A percentile compares a stretch with the other conserved stretches of the same genome.
Conservation (phyloP, 129 eudicot genomes). For the Centella asiatica region DNA sequence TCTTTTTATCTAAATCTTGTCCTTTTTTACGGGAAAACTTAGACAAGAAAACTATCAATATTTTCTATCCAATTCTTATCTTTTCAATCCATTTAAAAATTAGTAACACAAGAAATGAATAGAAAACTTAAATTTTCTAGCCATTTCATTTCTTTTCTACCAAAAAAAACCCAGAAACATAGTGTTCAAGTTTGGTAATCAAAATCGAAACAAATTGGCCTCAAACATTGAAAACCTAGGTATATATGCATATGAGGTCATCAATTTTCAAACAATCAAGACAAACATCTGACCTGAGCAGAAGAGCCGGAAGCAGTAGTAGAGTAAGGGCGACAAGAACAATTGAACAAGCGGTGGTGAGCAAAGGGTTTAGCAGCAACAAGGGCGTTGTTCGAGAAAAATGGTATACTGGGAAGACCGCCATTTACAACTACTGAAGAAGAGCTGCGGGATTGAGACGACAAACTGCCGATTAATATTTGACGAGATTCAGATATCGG, state of each 20-base stretch:
- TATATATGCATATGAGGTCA: not conserved
- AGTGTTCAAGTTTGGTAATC: too few relatives aligned
- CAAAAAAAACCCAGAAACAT: too few relatives aligned
- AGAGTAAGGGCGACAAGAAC: conserved; percentile 28
- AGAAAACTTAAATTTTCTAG: too few relatives aligned
- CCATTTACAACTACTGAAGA: not conserved
- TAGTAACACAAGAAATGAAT: too few relatives aligned
- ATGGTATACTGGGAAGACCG: not conserved
- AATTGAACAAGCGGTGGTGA: not conserved
- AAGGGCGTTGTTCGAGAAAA: not conserved
- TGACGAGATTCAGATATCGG: conserved; percentile 18
- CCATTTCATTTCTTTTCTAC: too few relatives aligned
- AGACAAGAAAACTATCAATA: too few relatives aligned
- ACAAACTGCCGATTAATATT: conserved; percentile 2
- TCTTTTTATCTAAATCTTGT: too few relatives aligned
- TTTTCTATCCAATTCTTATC: too few relatives aligned
- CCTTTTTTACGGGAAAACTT: too few relatives aligned
- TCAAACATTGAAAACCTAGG: not conserved
- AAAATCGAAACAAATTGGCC: not conserved
- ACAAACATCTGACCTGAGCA: conserved; percentile 26
- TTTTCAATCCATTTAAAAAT: too few relatives aligned
- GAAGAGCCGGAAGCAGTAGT: conserved; percentile 30
- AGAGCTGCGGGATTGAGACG: not conserved
- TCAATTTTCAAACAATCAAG: not conserved
- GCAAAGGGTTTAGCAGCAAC: conserved; percentile 8